These are phyloP conservation scores for Pichia heedii DNA, from an alignment of 805 yeast genomes.

Conservation along the genomic window DNA sequence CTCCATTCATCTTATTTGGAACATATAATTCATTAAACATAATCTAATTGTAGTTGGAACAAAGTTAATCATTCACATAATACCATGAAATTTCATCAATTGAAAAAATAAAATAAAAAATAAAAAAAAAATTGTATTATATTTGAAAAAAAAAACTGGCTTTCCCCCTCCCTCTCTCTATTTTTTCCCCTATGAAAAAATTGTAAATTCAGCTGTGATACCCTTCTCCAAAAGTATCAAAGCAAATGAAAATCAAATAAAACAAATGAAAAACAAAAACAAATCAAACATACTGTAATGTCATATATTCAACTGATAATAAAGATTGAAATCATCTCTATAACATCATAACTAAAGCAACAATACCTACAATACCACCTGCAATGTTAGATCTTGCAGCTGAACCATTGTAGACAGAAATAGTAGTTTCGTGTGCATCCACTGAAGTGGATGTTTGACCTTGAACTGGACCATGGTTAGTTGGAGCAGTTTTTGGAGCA, in stretches of 20 bases:
- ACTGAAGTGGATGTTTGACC: constrained; percentile 5
- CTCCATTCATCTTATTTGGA: neutral
- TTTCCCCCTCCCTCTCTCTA: constrained; percentile 10
- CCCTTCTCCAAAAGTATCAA: constrained; percentile 7
- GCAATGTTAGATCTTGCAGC: constrained; percentile 11
- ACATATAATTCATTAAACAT: neutral
- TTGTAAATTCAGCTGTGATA: neutral
- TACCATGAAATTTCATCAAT: no score
- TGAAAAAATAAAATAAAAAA: neutral
- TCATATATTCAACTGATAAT: no score
- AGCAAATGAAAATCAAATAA: no score
- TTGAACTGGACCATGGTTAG: neutral
- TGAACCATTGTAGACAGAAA: constrained; percentile 12
- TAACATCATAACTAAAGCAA: constrained; percentile 5
- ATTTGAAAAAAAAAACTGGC: neutral
- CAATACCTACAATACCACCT: constrained; percentile 6
- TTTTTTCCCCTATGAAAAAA: constrained; percentile 4
- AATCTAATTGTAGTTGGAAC: constrained; percentile 8
- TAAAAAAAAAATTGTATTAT: neutral
- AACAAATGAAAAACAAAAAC: no score
- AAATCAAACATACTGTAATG: no score
- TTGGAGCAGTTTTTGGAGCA: neutral
- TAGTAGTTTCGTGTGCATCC: constrained; percentile 2
- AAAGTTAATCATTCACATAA: neutral
- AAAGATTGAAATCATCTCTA: neutral